phyloP scores from a whole-genome alignment of 169 alveolate species.

The Eimeria acervulina region DNA sequence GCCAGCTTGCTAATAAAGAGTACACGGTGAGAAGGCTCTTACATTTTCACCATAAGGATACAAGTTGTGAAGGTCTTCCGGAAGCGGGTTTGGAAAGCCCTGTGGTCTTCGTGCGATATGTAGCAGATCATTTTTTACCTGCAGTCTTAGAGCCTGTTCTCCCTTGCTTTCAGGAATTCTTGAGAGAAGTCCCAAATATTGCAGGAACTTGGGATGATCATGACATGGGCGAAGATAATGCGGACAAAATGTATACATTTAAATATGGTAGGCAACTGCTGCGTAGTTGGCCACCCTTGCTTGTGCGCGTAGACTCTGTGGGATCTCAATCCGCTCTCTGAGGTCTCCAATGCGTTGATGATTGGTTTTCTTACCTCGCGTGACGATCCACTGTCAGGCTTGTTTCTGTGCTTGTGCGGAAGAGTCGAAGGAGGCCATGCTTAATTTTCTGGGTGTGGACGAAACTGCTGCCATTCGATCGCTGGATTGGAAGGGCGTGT shows the following conservation, averaged over 20 bases:
- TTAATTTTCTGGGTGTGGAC: conserved; percentile 70
- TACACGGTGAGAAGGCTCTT: conserved; percentile 21
- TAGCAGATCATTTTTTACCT: background rate
- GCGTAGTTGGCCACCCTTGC: background rate
- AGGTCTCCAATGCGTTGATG: background rate
- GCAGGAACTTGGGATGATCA: conserved; percentile 83
- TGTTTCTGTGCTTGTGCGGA: background rate
- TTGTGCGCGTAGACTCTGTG: background rate
- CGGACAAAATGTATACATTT: conserved; percentile 55
- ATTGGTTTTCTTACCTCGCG: background rate
- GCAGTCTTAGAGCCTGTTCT: background rate
- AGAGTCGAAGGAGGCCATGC: conserved; percentile 73
- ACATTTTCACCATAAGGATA: background rate
- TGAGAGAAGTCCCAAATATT: conserved; percentile 34
- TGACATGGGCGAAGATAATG: conserved; percentile 82
- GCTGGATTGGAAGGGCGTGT: conserved; percentile 72
- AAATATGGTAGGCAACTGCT: conserved; percentile 65
- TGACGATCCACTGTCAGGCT: background rate
- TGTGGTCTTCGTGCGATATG: background rate
- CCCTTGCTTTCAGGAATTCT: conserved; percentile 47
- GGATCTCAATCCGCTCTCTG: background rate
- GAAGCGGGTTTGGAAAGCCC: background rate
- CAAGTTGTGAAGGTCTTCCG: background rate
- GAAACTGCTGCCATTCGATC: conserved; percentile 58
- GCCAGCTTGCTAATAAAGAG: conserved; percentile 60